phyloP scores from a whole-genome alignment of 176 grass and related monocot species.

The Triticum dicoccoides region DNA sequence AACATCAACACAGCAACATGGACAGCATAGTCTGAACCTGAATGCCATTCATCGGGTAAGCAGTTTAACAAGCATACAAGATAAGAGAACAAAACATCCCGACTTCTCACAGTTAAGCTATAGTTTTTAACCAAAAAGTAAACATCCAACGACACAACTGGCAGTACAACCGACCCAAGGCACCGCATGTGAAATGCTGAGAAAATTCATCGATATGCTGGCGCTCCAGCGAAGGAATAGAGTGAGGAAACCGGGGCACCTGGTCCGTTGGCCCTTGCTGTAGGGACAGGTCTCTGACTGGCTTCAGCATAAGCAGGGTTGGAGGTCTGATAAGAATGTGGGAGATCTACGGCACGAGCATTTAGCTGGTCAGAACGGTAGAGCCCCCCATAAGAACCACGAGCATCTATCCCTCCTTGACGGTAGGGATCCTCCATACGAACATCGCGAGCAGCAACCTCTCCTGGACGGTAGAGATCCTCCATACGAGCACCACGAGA shows the following conservation, averaged over 20 bases:
- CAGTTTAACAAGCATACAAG: slow-evolving; percentile 1
- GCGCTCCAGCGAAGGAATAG: slow-evolving; percentile 44
- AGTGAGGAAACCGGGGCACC: slow-evolving; percentile 37
- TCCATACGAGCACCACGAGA: slow-evolving; percentile 20
- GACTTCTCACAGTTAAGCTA: background rate
- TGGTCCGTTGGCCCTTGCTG: slow-evolving; percentile 26
- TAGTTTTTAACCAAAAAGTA: background rate
- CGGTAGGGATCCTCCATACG: slow-evolving; percentile 32
- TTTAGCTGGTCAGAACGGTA: slow-evolving; percentile 22
- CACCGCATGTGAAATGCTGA: background rate
- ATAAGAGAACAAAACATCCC: background rate
- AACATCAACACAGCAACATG: slow-evolving; percentile 3
- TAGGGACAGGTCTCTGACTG: slow-evolving; percentile 6
- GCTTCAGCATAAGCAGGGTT: slow-evolving; percentile 38
- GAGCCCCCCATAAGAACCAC: slow-evolving; percentile 9
- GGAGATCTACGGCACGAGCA: slow-evolving; percentile 13
- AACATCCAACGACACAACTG: background rate
- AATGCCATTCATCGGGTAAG: background rate
- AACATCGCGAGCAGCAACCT: slow-evolving; percentile 23
- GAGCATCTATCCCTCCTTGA: slow-evolving; percentile 10
- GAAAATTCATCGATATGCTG: slow-evolving; percentile 41
- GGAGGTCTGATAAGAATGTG: slow-evolving; percentile 27
- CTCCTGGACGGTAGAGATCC: slow-evolving; percentile 31
- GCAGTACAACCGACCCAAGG: background rate
- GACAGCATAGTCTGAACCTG: background rate